Percentiles rank a stretch among this genome's conserved stretches.
These are phyloP conservation scores for Arachis stenosperma DNA, from an alignment of 306 rosid genomes.

Conservation along the genomic window DNA sequence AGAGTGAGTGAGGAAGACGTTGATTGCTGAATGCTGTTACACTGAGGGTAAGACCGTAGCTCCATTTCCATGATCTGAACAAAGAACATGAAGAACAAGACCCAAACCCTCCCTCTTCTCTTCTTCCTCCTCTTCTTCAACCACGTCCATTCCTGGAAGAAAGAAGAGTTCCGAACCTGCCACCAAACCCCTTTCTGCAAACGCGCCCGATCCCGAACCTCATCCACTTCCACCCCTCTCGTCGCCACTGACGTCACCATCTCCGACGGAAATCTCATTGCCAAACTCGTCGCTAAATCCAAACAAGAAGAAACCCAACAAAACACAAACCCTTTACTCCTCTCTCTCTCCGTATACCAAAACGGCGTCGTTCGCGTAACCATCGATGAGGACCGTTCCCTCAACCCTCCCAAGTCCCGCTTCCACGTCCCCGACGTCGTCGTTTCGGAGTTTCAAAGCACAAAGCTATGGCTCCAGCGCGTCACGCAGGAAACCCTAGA, in stretches of 20 bases:
- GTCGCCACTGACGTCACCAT: conserved; percentile 57
- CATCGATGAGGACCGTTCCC: conserved; percentile 78
- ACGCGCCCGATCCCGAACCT: conserved; percentile 74
- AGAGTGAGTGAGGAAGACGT: too few species aligned
- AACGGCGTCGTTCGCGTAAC: conserved; percentile 74
- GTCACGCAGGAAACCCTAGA: conserved; percentile 54
- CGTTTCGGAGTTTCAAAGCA: conserved; percentile 52
- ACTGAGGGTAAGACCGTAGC: too few species aligned
- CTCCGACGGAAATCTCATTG: conserved; percentile 74
- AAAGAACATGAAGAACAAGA: conserved; percentile 35
- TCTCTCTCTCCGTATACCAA: conserved; percentile 67
- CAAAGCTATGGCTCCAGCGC: conserved; percentile 73
- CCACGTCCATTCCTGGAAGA: conserved; percentile 79
- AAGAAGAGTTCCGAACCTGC: conserved; percentile 87
- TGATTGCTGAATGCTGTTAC: too few species aligned
- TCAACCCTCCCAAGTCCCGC: conserved; percentile 64
- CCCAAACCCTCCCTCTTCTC: conserved; percentile 46
- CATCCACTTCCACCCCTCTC: conserved; percentile 65
- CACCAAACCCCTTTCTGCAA: conserved; percentile 95
- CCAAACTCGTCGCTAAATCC: conserved; percentile 56
- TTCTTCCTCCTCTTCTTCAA: conserved; percentile 48
- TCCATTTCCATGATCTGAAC: conserved; percentile 37
- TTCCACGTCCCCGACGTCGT: conserved; percentile 84
- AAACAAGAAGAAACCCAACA: conserved; percentile 18
- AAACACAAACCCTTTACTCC: conserved; percentile 59